Conservation (phyloP, 345 rosid species). For the Iberis pinnata region DNA sequence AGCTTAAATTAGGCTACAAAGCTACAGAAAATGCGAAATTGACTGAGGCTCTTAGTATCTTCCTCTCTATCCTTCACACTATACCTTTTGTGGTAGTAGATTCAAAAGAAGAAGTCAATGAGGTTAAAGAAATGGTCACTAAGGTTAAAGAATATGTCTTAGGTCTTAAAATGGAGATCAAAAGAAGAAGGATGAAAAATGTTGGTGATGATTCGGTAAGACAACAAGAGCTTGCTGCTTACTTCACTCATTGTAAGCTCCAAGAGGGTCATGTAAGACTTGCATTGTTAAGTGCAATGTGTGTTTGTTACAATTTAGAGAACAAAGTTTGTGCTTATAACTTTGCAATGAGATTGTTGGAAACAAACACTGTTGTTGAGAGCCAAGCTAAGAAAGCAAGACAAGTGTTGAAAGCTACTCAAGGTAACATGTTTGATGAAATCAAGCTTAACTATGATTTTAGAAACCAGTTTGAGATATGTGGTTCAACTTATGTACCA, state of each 20-base stretch:
- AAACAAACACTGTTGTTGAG: conserved; percentile 78
- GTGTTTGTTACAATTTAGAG: conserved; percentile 68
- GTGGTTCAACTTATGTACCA: conserved; percentile 86
- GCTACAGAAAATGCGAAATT: conserved; percentile 79
- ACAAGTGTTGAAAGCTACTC: conserved; percentile 70
- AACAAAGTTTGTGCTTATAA: conserved; percentile 68
- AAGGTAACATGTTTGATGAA: conserved; percentile 66
- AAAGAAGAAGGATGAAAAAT: conserved; percentile 67
- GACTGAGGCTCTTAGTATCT: conserved; percentile 65
- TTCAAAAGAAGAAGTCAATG: conserved; percentile 93
- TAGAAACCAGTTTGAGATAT: conserved; percentile 87
- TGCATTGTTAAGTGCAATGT: conserved; percentile 71
- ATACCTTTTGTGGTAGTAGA: conserved; percentile 88
- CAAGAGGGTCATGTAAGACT: conserved; percentile 75
- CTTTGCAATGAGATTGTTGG: conserved; percentile 77
- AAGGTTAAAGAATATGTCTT: conserved; percentile 81
- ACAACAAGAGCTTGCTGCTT: conserved; percentile 96
- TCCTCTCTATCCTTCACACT: conserved; percentile 74
- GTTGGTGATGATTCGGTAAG: conserved; percentile 61
- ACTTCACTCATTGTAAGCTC: conserved; percentile 92
- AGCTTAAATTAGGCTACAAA: conserved; percentile 82
- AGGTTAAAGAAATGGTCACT: conserved; percentile 73
- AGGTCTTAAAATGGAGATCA: conserved; percentile 76
- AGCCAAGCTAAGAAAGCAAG: conserved; percentile 73
- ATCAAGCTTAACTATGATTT: conserved; percentile 72